phyloP scores from a whole-genome alignment of 805 yeast genomes.

The Ogataea dorogensis region DNA sequence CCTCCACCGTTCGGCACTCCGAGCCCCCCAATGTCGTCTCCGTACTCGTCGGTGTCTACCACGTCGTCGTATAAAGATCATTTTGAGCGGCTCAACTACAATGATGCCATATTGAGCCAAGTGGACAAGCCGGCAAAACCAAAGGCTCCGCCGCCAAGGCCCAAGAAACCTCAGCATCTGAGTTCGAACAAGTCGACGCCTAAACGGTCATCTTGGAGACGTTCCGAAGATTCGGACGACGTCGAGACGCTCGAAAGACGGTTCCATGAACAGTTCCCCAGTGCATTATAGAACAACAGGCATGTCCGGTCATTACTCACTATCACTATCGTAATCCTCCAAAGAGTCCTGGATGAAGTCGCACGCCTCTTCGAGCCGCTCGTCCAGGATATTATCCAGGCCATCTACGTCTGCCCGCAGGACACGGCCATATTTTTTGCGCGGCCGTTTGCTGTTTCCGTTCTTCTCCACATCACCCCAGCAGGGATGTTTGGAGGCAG shows the following conservation, averaged over 20 bases:
- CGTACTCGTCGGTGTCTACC: conserved; percentile 11
- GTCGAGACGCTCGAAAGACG: conserved; percentile 58
- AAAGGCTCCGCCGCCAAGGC: conserved; percentile 50
- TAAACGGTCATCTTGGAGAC: conserved; percentile 7
- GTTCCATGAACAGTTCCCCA: conserved; percentile 60
- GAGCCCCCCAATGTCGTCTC: conserved; percentile 16
- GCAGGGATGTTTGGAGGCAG: conserved; percentile 70
- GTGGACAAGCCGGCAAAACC: conserved; percentile 15
- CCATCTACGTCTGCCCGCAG: conserved; percentile 72
- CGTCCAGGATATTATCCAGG: conserved; percentile 71
- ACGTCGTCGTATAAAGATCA: conserved; percentile 13
- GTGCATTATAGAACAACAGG: conserved; percentile 41
- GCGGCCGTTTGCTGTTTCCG: conserved; percentile 59
- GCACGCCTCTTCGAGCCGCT: conserved; percentile 79
- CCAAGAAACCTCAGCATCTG: conserved; percentile 59
- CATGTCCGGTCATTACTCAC: conserved; percentile 20
- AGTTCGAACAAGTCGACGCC: conserved; percentile 33
- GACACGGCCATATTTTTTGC: conserved; percentile 90
- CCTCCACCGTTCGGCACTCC: conserved; percentile 25
- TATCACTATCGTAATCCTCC: conserved; percentile 58
- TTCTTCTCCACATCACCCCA: conserved; percentile 55
- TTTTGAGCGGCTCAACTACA: conserved; percentile 7
- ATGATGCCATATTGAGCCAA: conserved; percentile 12
- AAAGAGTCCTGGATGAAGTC: conserved; percentile 80
- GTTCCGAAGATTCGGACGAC: conserved; percentile 36